Evolutionary conservation across 139 green algal genomes (phyloP).

Genomic region (Pedinophyceae sp.): DNA sequence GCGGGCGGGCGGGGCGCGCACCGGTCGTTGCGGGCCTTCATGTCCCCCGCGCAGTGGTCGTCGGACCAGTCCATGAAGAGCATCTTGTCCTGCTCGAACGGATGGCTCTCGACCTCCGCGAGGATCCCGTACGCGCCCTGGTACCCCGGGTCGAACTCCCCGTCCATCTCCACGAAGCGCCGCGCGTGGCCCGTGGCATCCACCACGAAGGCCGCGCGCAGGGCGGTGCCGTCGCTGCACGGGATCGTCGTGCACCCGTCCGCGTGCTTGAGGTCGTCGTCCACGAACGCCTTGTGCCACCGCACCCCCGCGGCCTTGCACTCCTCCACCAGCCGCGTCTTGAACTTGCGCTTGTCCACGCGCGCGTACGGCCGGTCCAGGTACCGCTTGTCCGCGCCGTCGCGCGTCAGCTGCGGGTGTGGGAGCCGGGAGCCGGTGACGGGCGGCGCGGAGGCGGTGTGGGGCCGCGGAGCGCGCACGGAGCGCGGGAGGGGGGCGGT

Average conservation of each 20-base stretch:
- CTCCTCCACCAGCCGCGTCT: conserved; percentile 60
- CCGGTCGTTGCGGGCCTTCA: conserved; percentile 28
- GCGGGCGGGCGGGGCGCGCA: conserved; percentile 13
- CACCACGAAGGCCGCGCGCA: conserved; percentile 53
- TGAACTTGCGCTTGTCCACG: conserved; percentile 80
- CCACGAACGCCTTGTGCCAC: conserved; percentile 45
- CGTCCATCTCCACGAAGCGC: conserved; percentile 76
- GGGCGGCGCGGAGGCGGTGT: no score
- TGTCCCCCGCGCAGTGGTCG: conserved; percentile 41
- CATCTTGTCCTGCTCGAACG: conserved; percentile 84
- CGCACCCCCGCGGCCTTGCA: conserved; percentile 52
- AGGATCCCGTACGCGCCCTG: conserved; percentile 93
- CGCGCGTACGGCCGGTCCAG: conserved; percentile 73
- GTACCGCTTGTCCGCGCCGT: neutral
- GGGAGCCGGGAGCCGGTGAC: no score
- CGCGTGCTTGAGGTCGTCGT: conserved; percentile 39
- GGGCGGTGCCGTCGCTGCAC: conserved; percentile 23
- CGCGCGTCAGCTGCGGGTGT: neutral
- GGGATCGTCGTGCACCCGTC: conserved; percentile 31
- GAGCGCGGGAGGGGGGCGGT: neutral
- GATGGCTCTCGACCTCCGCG: conserved; percentile 66
- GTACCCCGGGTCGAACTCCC: conserved; percentile 79
- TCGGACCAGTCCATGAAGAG: conserved; percentile 99
- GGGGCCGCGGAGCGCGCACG: no score
- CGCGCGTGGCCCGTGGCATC: conserved; percentile 82